A percentile compares a stretch with the other conserved stretches of the same genome.
These are phyloP conservation scores for Plasmodium coatneyi DNA, from an alignment of 169 alveolate genomes.

Conservation along the genomic window DNA sequence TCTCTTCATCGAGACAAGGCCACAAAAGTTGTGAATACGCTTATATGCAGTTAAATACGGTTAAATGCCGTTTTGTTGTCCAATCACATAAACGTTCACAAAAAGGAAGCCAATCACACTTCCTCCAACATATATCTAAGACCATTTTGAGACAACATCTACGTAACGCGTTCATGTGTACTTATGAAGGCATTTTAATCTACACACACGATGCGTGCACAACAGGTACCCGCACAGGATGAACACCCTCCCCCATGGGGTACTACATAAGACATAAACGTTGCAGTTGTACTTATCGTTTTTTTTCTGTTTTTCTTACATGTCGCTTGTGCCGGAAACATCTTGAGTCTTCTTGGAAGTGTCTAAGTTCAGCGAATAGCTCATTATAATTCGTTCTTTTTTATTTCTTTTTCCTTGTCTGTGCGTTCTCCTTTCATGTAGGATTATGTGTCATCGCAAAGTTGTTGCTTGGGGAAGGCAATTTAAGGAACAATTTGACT, in stretches of 20 bases:
- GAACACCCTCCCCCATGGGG: neutral
- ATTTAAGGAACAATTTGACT: neutral
- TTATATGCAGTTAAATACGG: neutral
- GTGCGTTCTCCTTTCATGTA: neutral
- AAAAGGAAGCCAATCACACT: neutral
- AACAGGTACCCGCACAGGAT: neutral
- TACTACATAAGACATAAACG: neutral
- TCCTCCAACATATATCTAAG: neutral
- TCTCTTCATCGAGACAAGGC: neutral
- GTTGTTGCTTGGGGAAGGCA: neutral
- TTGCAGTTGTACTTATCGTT: neutral
- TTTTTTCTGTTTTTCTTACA: conserved; percentile 27
- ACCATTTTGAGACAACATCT: neutral
- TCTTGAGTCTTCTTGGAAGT: conserved; percentile 34
- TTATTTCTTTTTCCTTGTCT: neutral
- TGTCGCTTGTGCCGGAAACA: conserved; percentile 25
- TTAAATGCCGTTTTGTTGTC: neutral
- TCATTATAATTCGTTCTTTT: conserved; percentile 22
- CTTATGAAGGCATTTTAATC: neutral
- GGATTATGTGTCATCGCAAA: neutral
- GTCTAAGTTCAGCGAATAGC: neutral
- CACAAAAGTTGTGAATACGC: neutral
- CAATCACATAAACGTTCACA: neutral
- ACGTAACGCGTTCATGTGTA: neutral
- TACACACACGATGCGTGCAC: neutral